Percentiles rank a stretch among this genome's conserved stretches.
Conservation (phyloP, 2,329 filamentous ascomycete genomes). For the Tothia fuscella region DNA sequence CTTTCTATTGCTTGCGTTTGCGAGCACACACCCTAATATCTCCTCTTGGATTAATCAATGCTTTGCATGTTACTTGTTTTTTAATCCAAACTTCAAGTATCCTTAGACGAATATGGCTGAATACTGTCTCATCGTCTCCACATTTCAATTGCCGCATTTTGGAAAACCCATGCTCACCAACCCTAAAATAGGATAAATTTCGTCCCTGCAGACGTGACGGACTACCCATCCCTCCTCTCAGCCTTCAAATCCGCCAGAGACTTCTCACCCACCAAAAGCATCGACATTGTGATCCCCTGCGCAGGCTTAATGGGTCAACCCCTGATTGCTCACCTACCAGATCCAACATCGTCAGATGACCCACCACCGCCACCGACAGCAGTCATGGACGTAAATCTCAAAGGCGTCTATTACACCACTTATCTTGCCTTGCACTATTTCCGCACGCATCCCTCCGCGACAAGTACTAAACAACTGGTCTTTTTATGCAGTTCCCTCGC, state of each 20-base stretch:
- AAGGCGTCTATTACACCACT: constrained; percentile 14
- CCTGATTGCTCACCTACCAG: constrained; percentile 11
- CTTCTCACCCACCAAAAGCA: constrained; percentile 16
- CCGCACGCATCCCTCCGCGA: constrained; percentile 11
- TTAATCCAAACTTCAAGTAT: too few species aligned
- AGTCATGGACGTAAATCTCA: constrained; percentile 14
- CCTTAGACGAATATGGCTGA: too few species aligned
- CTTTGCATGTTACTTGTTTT: too few species aligned
- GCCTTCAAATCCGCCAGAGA: constrained; percentile 22
- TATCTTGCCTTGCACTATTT: constrained; percentile 23
- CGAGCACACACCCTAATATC: not conserved
- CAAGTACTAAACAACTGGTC: constrained; percentile 13
- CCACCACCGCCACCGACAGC: constrained; percentile 17
- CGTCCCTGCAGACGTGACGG: constrained; percentile 20
- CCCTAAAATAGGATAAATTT: constrained; percentile 19
- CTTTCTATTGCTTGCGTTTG: too few species aligned
- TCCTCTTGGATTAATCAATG: too few species aligned
- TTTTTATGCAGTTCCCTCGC: constrained; percentile 18
- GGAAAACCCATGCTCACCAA: too few species aligned
- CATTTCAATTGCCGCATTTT: too few species aligned
- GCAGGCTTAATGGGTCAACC: constrained; percentile 20
- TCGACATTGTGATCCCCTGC: constrained; percentile 22
- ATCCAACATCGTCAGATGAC: constrained; percentile 15
- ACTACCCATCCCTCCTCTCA: constrained; percentile 18
- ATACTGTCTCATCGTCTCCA: too few species aligned